These are phyloP conservation scores for Ampelocalamus luodianensis DNA, from an alignment of 176 grass and related monocot species.

Conservation along the genomic window DNA sequence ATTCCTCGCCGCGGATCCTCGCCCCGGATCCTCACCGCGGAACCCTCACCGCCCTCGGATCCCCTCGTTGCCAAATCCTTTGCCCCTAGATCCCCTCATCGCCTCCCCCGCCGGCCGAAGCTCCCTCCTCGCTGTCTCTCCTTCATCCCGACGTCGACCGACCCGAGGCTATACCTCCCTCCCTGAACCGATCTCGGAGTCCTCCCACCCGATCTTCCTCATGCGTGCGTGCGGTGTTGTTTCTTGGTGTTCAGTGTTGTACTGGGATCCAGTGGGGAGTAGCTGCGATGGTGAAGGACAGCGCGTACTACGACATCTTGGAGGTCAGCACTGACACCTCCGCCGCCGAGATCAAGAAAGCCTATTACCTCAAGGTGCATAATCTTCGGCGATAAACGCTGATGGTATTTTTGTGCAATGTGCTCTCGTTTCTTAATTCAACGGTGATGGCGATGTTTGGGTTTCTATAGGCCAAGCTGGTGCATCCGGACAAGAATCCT, in stretches of 20 bases:
- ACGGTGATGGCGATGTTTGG: background rate
- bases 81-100: no score
- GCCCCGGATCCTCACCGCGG: no score
- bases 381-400: background rate
- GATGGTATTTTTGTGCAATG: background rate
- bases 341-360: slow-evolving; percentile 90
- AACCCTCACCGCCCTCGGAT: no score
- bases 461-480: slow-evolving; percentile 71
- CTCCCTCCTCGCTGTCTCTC: no score
- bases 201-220: background rate
- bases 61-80: no score
- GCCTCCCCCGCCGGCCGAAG: no score
- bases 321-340: slow-evolving; percentile 78
- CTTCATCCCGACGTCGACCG: no score
- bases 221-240: background rate
- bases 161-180: background rate
- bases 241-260: background rate
- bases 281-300: slow-evolving; percentile 67
- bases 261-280: background rate
- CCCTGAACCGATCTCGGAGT: slow-evolving; percentile 26
- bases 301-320: slow-evolving; percentile 75
- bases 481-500: slow-evolving; percentile 89
- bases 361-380: slow-evolving; percentile 86
- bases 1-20: no score
- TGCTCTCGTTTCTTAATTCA: background rate